Evolutionary conservation across 2,329 filamentous ascomycete genomes (phyloP).

Genomic region (Coniochaeta sp.): DNA sequence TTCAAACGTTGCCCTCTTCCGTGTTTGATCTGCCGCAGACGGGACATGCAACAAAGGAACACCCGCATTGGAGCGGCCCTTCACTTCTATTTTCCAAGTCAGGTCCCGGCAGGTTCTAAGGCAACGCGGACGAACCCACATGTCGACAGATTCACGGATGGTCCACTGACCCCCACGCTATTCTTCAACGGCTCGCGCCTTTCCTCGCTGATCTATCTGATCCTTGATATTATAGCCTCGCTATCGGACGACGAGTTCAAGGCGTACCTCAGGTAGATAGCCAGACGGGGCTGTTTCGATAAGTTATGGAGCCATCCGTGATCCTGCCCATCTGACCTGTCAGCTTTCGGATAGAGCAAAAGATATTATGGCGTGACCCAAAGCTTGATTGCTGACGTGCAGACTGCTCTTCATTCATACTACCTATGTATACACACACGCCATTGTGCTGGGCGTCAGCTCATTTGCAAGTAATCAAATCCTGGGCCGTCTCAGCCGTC

Average conservation of each 20-base stretch:
- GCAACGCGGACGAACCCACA: not conserved
- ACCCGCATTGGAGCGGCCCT: not conserved
- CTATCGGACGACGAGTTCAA: not conserved
- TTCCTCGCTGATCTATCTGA: not conserved
- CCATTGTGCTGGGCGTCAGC: not conserved
- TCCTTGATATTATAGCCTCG: not conserved
- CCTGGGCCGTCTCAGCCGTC: not conserved
- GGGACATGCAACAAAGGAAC: not conserved
- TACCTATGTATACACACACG: not conserved
- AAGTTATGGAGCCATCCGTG: not conserved
- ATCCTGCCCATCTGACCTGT: not conserved
- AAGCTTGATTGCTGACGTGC: not conserved
- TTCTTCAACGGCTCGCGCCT: not conserved
- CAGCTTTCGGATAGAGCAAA: not conserved
- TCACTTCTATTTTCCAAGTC: too few species aligned
- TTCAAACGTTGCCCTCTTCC: not conserved
- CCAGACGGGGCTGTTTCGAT: not conserved
- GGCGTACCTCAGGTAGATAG: too few species aligned
- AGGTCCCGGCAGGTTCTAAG: not conserved
- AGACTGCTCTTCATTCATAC: not conserved
- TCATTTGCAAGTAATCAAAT: not conserved
- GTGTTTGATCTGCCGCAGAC: not conserved
- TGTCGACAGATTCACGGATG: not conserved
- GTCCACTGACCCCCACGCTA: not conserved
- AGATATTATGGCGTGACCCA: not conserved